Conservation (phyloP, 2,329 filamentous ascomycete species). For the Penicillium decumbens region DNA sequence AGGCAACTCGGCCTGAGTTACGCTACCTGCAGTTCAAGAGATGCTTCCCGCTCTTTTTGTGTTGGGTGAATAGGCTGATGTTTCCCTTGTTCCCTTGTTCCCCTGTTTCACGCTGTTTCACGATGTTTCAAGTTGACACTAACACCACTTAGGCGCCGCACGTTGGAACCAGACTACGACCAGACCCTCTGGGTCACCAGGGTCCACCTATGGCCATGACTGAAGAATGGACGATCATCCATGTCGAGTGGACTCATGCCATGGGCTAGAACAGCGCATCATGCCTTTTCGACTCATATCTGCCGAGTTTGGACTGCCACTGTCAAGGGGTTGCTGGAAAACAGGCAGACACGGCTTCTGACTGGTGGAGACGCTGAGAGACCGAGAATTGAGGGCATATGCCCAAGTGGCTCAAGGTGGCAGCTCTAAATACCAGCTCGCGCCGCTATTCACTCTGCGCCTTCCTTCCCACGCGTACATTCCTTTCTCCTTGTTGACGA, state of each 20-base stretch:
- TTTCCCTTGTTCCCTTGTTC: slow-evolving; percentile 3
- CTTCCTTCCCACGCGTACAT: slow-evolving; percentile 15
- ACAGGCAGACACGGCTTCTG: neutral
- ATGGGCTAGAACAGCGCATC: slow-evolving; percentile 1
- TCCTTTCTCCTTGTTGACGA: slow-evolving; percentile 22
- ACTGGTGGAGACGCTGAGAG: neutral
- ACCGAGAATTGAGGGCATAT: neutral
- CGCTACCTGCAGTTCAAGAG: neutral
- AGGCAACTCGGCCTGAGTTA: neutral
- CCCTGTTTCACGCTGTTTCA: slow-evolving; percentile 3
- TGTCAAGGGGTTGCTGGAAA: neutral
- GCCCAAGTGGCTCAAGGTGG: neutral
- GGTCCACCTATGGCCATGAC: slow-evolving; percentile 2
- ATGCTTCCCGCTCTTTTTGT: neutral
- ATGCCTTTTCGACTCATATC: neutral
- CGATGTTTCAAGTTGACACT: slow-evolving; percentile 10
- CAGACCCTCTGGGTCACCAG: neutral
- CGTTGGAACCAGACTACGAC: neutral
- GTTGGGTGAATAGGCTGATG: neutral
- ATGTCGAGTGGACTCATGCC: slow-evolving; percentile 1
- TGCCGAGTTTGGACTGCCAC: neutral
- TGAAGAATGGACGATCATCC: slow-evolving; percentile 13
- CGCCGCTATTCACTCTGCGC: slow-evolving; percentile 3
- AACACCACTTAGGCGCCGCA: slow-evolving; percentile 7
- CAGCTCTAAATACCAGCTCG: slow-evolving; percentile 13